Percentiles rank a stretch among this genome's conserved stretches.
These are phyloP conservation scores for Mycena sp. DNA, from an alignment of 1,284 basidiomycete species.

Conservation along the genomic window DNA sequence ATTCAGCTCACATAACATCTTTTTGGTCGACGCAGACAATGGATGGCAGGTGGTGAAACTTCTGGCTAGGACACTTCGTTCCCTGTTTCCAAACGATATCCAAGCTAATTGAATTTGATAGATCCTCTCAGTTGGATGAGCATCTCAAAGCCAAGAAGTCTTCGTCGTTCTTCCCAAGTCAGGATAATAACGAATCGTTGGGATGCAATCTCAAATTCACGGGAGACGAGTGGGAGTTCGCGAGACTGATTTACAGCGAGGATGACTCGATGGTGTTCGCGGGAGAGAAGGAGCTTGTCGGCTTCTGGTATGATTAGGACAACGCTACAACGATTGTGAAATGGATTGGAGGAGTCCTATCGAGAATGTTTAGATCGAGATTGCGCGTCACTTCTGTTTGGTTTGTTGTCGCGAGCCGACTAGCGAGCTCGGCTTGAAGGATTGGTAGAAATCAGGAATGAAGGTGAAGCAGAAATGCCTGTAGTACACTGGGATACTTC, in stretches of 20 bases:
- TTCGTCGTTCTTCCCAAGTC: slow-evolving; percentile 8
- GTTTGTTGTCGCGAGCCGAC: too few relatives aligned
- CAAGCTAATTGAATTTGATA: too few relatives aligned
- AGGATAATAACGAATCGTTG: not conserved
- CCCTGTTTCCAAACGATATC: too few relatives aligned
- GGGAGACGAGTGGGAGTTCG: slow-evolving; percentile 19
- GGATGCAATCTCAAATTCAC: slow-evolving; percentile 22
- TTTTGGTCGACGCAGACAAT: slow-evolving; percentile 23
- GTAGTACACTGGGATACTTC: too few relatives aligned
- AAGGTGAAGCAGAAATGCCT: too few relatives aligned
- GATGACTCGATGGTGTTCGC: slow-evolving; percentile 11
- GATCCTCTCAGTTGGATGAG: slow-evolving; percentile 13
- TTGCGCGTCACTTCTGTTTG: too few relatives aligned
- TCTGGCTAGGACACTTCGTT: slow-evolving; percentile 9
- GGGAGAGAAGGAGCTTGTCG: slow-evolving; percentile 27
- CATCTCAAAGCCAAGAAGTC: not conserved
- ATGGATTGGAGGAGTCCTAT: too few relatives aligned
- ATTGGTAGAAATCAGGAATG: too few relatives aligned
- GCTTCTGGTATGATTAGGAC: slow-evolving; percentile 25
- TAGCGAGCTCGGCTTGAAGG: too few relatives aligned
- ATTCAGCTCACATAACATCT: slow-evolving; percentile 10
- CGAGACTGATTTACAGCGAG: slow-evolving; percentile 23
- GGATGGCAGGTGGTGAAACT: slow-evolving; percentile 14
- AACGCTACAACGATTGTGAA: slow-evolving; percentile 18
- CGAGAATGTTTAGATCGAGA: too few relatives aligned